Base-by-base conservation (phyloP, 805 yeast species). In the Myxozyma neotropica region DNA sequence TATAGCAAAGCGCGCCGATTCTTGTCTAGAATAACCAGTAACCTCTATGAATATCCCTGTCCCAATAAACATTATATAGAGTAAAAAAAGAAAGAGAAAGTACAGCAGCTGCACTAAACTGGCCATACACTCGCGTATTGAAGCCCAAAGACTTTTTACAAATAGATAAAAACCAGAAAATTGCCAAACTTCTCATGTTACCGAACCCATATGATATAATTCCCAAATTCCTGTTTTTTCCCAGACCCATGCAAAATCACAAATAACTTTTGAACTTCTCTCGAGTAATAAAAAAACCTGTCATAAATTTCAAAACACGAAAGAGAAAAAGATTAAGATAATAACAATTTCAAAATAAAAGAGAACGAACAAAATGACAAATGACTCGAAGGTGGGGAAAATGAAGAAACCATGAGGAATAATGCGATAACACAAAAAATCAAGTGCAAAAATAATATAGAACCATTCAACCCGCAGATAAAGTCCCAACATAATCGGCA, bases 41-140 rank as follows among this genome's bases (percentile, higher is more conserved):
- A 27, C 57, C 42, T 55, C 58, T 55, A 55, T 55, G 58, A 40
- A 52, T 39, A 36, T 58, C 59, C 59, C 55, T 58, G 42, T 50
- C 59, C 59, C 55, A 52, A 40, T 43, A 49, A 55, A 24, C 42
- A 53, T 53, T 45, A 43, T 44, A 52, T 27, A 50, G 42, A n/a
- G 53, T 36, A 54, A 27, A 13, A 35, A 46, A 21, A 15, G n/a
- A 19, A 48, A 26, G 21, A 39, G 47, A 45, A 47, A 47, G n/a
- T 12, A 49, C n/a, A n/a, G n/a, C n/a, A n/a, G n/a, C n/a, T n/a
- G n/a, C n/a, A n/a, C n/a, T n/a, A n/a, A n/a, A n/a, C n/a, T n/a
- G n/a, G n/a, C n/a, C n/a, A n/a, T n/a, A n/a, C n/a, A n/a, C n/a
- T n/a, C n/a, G n/a, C n/a, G n/a, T n/a, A n/a, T n/a, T n/a, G n/a